Evolutionary conservation across 129 eudicot genomes (phyloP).

Genomic region (Pittosporum tobira): DNA sequence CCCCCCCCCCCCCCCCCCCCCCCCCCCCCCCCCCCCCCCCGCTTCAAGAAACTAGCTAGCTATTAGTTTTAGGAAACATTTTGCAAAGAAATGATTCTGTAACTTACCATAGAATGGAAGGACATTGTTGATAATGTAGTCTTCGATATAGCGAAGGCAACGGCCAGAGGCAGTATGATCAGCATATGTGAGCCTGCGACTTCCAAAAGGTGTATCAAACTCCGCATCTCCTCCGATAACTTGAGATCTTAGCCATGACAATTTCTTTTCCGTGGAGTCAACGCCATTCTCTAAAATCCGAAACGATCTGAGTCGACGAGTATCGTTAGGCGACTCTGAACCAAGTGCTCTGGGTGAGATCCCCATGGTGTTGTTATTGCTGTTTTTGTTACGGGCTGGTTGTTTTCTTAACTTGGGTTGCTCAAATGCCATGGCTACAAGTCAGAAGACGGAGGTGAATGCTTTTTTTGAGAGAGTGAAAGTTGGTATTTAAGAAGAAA

Average conservation of each 20-base stretch:
- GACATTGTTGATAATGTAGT: conserved; percentile 27
- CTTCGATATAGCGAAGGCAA: conserved; percentile 30
- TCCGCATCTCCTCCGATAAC: conserved; percentile 34
- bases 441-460: too few relatives aligned
- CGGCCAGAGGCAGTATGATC: conserved; percentile 56
- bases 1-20: too few relatives aligned
- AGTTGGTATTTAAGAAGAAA: too few relatives aligned
- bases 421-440: too few relatives aligned
- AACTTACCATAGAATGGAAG: conserved; percentile 51
- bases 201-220: conserved; percentile 41
- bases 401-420: background rate
- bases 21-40: too few relatives aligned
- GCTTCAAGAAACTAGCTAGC: too few relatives aligned
- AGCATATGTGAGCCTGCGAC: conserved; percentile 46
- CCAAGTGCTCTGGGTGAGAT: background rate
- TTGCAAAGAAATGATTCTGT: too few relatives aligned
- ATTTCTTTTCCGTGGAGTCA: conserved; percentile 15
- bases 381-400: too few relatives aligned
- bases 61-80: too few relatives aligned
- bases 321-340: background rate
- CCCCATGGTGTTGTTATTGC: background rate
- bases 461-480: too few relatives aligned
- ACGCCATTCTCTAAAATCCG: background rate
- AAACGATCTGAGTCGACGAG: background rate
- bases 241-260: conserved; percentile 39